A percentile compares a stretch with the other conserved stretches of the same genome.
These are phyloP conservation scores for Dillenia suffruticosa DNA, from an alignment of 164 flowering plant genomes.

Conservation along the genomic window DNA sequence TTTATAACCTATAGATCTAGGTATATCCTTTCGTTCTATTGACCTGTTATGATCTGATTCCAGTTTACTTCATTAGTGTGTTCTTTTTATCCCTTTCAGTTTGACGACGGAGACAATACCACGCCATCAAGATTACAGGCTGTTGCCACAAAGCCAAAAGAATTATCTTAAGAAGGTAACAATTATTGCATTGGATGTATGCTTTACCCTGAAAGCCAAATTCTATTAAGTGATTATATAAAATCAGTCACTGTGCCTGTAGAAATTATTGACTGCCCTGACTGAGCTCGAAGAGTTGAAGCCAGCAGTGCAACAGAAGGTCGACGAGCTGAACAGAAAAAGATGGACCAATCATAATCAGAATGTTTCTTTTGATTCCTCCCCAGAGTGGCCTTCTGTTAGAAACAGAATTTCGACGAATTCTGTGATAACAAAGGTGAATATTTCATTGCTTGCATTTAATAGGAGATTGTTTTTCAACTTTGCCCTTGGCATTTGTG, in stretches of 20 bases:
- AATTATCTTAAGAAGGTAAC: conserved; percentile 50
- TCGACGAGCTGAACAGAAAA: conserved; percentile 48
- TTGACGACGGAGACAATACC: conserved; percentile 90
- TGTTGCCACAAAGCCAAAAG: conserved; percentile 40
- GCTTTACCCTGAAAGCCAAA: neutral
- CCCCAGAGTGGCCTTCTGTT: conserved; percentile 39
- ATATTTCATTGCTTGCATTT: neutral
- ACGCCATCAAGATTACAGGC: conserved; percentile 68
- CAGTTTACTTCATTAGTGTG: too few relatives aligned
- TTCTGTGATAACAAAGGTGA: conserved; percentile 48
- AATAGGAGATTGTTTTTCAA: neutral
- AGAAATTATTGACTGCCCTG: conserved; percentile 61
- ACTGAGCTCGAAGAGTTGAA: conserved; percentile 76
- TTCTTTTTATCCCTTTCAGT: conserved; percentile 38
- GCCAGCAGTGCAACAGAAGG: conserved; percentile 51
- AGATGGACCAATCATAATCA: conserved; percentile 20
- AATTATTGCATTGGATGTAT: neutral
- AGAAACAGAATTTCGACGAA: conserved; percentile 22
- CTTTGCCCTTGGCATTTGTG: neutral
- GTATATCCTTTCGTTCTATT: too few relatives aligned
- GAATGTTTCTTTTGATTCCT: conserved; percentile 22
- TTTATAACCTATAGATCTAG: too few relatives aligned
- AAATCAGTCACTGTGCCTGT: conserved; percentile 17
- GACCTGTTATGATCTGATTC: neutral
- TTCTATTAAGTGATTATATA: neutral